Evolutionary conservation across 768 basidiomycete genomes (phyloP).

Genomic region (Flagelloscypha sp.): DNA sequence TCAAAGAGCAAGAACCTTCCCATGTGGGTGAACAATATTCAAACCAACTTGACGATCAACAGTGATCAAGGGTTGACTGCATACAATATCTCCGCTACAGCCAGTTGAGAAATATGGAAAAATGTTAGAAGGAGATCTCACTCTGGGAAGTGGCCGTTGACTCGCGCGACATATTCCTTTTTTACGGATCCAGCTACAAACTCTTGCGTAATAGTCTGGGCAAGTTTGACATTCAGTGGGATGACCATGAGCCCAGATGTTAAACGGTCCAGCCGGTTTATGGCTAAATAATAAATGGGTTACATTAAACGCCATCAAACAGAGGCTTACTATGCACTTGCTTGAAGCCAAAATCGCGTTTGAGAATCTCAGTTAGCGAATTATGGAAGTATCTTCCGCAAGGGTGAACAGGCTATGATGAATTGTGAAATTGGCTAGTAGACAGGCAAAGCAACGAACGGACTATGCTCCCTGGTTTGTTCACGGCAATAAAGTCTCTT

Average conservation of each 20-base stretch:
- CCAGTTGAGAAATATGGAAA: background rate
- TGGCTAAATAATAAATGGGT: conserved; percentile 43
- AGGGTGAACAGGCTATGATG: conserved; percentile 76
- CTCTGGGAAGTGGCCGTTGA: conserved; percentile 79
- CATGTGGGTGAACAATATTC: conserved; percentile 91
- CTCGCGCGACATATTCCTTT: conserved; percentile 91
- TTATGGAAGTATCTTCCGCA: conserved; percentile 87
- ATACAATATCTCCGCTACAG: conserved; percentile 65
- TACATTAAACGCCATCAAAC: conserved; percentile 1
- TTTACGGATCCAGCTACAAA: conserved; percentile 74
- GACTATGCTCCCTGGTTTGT: conserved; percentile 96
- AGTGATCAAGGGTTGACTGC: conserved; percentile 81
- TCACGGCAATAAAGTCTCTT: conserved; percentile 81
- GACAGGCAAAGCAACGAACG: conserved; percentile 28
- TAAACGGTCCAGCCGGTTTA: conserved; percentile 88
- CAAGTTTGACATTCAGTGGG: conserved; percentile 62
- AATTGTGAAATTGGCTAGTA: conserved; percentile 5
- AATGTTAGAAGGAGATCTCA: conserved; percentile 32
- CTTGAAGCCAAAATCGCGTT: conserved; percentile 72
- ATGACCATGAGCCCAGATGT: conserved; percentile 96
- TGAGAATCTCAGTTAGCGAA: conserved; percentile 80
- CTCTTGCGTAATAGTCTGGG: conserved; percentile 65
- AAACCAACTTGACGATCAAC: conserved; percentile 96
- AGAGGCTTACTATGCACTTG: conserved; percentile 71
- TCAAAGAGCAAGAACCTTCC: conserved; percentile 50